Conservation (phyloP, 257 asterid species). For the Ocimum tenuiflorum region DNA sequence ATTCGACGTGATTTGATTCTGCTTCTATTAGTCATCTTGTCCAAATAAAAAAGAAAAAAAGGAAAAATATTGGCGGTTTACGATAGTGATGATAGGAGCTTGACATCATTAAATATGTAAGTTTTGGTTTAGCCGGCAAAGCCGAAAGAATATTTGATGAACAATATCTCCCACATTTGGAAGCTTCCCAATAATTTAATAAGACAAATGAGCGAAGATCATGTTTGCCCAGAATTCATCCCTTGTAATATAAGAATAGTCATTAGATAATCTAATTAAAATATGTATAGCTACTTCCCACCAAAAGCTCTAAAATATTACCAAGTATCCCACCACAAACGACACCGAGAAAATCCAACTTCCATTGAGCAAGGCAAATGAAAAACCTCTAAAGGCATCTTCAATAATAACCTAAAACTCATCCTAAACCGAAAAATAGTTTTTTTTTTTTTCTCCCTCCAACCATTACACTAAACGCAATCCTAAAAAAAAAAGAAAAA, state of each 20-base stretch:
- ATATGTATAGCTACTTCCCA: slow-evolving; percentile 8
- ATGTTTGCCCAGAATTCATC: slow-evolving; percentile 11
- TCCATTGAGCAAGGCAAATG: neutral
- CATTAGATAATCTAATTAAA: neutral
- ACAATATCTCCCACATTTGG: neutral
- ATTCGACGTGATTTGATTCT: no score
- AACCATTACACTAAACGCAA: no score
- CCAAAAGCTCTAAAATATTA: neutral
- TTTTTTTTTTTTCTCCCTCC: no score
- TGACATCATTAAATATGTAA: neutral
- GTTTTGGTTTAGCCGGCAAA: slow-evolving; percentile 15
- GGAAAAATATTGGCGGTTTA: no score
- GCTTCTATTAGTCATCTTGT: no score
- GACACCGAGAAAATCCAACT: slow-evolving; percentile 7
- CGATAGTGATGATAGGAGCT: neutral
- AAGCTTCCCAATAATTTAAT: neutral
- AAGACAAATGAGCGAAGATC: neutral
- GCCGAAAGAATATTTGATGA: neutral
- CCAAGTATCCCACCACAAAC: slow-evolving; percentile 1
- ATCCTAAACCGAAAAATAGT: no score
- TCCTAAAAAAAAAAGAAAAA: no score
- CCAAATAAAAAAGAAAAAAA: no score
- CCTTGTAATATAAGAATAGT: neutral
- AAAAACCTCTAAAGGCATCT: neutral
- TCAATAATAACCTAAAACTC: no score